A percentile compares a stretch with the other conserved stretches of the same genome.
phyloP scores from a whole-genome alignment of 1,139 yeast species.

The Candida anutae region DNA sequence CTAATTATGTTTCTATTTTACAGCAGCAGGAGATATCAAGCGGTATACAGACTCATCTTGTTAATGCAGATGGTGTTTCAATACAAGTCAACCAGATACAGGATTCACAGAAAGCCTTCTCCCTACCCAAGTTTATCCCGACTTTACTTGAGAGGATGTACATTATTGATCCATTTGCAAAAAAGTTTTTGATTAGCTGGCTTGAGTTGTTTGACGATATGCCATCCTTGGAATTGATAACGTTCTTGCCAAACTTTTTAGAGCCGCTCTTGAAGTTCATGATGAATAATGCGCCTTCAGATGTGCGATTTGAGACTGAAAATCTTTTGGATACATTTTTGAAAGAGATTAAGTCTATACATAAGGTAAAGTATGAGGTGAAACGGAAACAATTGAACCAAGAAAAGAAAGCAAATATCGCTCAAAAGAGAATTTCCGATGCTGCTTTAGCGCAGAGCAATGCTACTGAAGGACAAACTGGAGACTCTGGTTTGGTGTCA shows the following conservation, averaged over 20 bases:
- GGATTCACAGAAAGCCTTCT: conserved; percentile 69
- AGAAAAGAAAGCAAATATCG: conserved; percentile 6
- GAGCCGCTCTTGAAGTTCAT: conserved; percentile 79
- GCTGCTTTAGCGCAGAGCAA: background rate
- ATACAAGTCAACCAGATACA: conserved; percentile 56
- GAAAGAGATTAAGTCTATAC: conserved; percentile 70
- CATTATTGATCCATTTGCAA: conserved; percentile 86
- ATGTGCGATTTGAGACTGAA: conserved; percentile 81
- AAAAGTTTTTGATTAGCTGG: conserved; percentile 92
- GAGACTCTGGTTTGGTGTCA: background rate
- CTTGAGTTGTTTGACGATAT: conserved; percentile 82
- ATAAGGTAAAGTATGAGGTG: conserved; percentile 54
- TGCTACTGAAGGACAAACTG: background rate
- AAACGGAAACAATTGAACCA: conserved; percentile 23
- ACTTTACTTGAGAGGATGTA: conserved; percentile 83
- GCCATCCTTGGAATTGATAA: conserved; percentile 82
- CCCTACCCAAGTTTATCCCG: conserved; percentile 84
- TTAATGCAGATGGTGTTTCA: conserved; percentile 47
- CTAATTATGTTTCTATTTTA: conserved; percentile 79
- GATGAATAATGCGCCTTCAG: conserved; percentile 72
- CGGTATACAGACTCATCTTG: conserved; percentile 36
- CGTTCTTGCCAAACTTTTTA: conserved; percentile 82
- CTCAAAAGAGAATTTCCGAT: conserved; percentile 5
- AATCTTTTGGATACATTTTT: conserved; percentile 67
- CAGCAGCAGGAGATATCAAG: conserved; percentile 42